Evolutionary conservation across 305 asterid species (phyloP).

Genomic region (Fraxinus velutina): DNA sequence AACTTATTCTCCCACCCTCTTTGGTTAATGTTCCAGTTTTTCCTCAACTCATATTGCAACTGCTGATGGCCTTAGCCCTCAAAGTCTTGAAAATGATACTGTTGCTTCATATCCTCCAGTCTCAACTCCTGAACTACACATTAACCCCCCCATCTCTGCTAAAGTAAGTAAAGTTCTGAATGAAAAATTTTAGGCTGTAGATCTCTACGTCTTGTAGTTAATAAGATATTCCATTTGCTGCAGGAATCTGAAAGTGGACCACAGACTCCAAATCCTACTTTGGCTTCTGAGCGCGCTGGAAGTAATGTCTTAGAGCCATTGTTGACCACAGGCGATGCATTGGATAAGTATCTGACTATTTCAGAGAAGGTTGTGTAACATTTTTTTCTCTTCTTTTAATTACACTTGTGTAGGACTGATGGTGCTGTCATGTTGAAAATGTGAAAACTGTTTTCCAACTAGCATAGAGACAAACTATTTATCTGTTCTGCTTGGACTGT

Average conservation of each 20-base stretch:
- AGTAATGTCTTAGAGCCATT: slow-evolving; percentile 58
- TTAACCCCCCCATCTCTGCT: slow-evolving; percentile 43
- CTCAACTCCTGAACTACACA: slow-evolving; percentile 55
- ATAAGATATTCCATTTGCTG: slow-evolving; percentile 6
- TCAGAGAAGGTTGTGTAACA: slow-evolving; percentile 71
- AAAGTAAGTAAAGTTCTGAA: slow-evolving; percentile 49
- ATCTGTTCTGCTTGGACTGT: slow-evolving; percentile 7
- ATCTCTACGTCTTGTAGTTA: not conserved
- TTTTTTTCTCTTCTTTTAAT: not conserved
- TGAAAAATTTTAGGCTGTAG: not conserved
- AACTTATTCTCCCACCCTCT: not conserved
- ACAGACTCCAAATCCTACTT: slow-evolving; percentile 50
- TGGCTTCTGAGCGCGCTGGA: slow-evolving; percentile 62
- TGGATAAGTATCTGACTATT: slow-evolving; percentile 78
- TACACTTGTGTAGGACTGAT: not conserved
- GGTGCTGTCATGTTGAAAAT: not conserved
- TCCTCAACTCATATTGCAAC: slow-evolving; percentile 50
- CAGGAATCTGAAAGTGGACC: slow-evolving; percentile 60
- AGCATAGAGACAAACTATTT: not conserved
- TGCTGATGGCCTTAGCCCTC: slow-evolving; percentile 49
- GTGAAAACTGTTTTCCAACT: slow-evolving; percentile 12
- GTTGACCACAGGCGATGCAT: slow-evolving; percentile 81
- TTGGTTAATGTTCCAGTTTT: slow-evolving; percentile 44
- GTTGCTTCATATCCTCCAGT: slow-evolving; percentile 50
- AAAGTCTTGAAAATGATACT: slow-evolving; percentile 53